A percentile compares a stretch with the other conserved stretches of the same genome.
phyloP scores from a whole-genome alignment of 345 rosid genomes.

The Gossypium australe region DNA sequence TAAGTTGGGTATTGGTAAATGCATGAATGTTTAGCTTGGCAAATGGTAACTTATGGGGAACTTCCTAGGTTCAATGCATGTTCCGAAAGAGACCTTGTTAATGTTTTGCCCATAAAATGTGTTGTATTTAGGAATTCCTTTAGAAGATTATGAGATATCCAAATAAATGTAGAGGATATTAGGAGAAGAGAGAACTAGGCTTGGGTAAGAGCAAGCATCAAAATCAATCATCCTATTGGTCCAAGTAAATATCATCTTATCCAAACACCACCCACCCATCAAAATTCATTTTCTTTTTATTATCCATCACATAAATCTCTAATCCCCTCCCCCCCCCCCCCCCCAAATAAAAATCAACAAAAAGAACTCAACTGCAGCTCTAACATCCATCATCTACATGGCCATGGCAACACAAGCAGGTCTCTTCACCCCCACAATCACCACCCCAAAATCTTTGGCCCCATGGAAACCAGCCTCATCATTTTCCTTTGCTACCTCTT shows the following conservation, averaged over 20 bases:
- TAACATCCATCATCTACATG: neutral
- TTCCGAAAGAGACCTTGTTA: too few relatives aligned
- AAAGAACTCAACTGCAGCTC: neutral
- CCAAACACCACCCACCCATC: conserved; percentile 28
- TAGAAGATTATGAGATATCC: too few relatives aligned
- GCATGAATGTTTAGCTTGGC: too few relatives aligned
- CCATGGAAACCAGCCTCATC: conserved; percentile 46
- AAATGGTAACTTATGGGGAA: too few relatives aligned
- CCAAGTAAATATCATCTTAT: conserved; percentile 38
- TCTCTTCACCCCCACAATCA: conserved; percentile 50
- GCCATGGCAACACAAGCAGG: conserved; percentile 71
- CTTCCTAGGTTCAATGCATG: too few relatives aligned
- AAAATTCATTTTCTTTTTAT: neutral
- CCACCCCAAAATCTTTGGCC: conserved; percentile 32
- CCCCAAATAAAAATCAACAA: neutral
- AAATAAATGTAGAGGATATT: neutral
- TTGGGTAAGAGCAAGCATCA: conserved; percentile 18
- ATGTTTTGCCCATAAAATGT: too few relatives aligned
- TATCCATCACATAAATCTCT: too few relatives aligned
- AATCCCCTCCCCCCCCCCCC: too few relatives aligned
- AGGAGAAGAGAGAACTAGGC: neutral
- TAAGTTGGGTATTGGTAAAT: too few relatives aligned
- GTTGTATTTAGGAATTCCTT: too few relatives aligned
- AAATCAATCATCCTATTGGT: conserved; percentile 32
- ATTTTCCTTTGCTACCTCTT: conserved; percentile 19